Conservation (phyloP, 192 early-diverging fungal genomes). For the Coemansia sp. region DNA sequence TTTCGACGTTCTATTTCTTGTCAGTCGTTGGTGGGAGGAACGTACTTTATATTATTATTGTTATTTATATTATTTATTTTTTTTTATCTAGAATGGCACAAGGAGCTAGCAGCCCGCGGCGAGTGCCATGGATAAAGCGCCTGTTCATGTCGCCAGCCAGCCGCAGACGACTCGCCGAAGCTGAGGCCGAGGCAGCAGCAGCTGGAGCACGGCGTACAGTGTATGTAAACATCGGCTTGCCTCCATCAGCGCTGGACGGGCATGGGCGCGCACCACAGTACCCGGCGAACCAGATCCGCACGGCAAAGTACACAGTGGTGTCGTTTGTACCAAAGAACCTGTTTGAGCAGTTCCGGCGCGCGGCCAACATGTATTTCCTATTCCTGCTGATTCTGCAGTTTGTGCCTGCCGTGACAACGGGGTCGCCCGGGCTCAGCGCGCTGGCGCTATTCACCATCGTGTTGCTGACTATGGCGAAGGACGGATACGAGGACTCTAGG, state of each 20-base stretch:
- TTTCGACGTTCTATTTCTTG: not conserved
- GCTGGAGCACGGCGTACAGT: constrained; percentile 51
- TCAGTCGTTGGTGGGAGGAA: not conserved
- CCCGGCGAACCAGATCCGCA: constrained; percentile 77
- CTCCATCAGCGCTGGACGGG: constrained; percentile 53
- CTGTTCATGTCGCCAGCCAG: constrained; percentile 21
- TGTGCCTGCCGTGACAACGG: constrained; percentile 66
- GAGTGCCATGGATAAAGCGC: constrained; percentile 19
- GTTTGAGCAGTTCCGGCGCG: constrained; percentile 93
- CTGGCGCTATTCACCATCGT: constrained; percentile 83
- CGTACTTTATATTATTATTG: not conserved
- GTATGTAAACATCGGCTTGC: constrained; percentile 67
- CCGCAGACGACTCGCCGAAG: constrained; percentile 14
- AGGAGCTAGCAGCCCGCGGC: not conserved
- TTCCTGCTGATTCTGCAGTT: constrained; percentile 85
- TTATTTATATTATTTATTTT: too few species aligned
- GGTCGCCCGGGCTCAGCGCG: constrained; percentile 74
- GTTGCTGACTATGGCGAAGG: constrained; percentile 78
- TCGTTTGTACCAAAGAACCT: constrained; percentile 95
- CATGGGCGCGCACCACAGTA: constrained; percentile 51
- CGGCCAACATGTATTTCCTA: constrained; percentile 96
- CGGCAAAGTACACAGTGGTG: constrained; percentile 87
- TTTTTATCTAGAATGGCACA: constrained; percentile 12
- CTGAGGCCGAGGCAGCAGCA: constrained; percentile 11
- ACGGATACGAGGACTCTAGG: constrained; percentile 91